Percentiles rank a stretch among this genome's conserved stretches.
These are phyloP conservation scores for Alectoria sarmentosa DNA, from an alignment of 495 filamentous ascomycete species.

Conservation along the genomic window DNA sequence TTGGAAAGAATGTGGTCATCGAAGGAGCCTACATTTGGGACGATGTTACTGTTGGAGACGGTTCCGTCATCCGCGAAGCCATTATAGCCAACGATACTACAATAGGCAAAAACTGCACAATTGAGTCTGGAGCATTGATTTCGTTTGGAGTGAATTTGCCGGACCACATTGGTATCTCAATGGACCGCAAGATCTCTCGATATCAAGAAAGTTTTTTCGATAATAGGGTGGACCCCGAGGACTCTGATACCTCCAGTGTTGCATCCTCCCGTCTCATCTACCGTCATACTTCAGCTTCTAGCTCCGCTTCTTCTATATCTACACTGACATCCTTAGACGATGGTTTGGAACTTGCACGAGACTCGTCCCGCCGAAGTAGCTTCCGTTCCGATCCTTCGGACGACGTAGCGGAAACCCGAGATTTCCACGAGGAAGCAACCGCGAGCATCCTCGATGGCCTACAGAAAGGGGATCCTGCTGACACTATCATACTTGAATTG, in stretches of 20 bases:
- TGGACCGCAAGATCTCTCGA: constrained; percentile 48
- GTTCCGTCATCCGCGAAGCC: constrained; percentile 58
- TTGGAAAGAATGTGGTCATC: constrained; percentile 76
- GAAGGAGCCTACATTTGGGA: constrained; percentile 90
- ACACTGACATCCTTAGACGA: constrained; percentile 51
- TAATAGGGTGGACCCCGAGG: constrained; percentile 44
- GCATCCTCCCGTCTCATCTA: constrained; percentile 57
- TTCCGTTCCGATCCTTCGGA: constrained; percentile 51
- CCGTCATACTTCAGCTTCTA: constrained; percentile 55
- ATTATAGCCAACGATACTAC: constrained; percentile 66
- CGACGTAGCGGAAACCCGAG: constrained; percentile 49
- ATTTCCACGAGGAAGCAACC: constrained; percentile 85
- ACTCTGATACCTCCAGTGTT: constrained; percentile 42
- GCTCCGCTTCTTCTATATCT: constrained; percentile 75
- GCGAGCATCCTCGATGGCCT: constrained; percentile 78
- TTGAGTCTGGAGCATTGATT: constrained; percentile 68
- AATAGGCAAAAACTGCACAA: constrained; percentile 60
- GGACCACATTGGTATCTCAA: constrained; percentile 47
- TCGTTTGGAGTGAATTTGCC: constrained; percentile 71
- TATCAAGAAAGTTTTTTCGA: constrained; percentile 45
- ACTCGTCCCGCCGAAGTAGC: constrained; percentile 42
- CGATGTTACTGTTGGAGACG: constrained; percentile 65
- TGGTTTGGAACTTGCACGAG: constrained; percentile 26
- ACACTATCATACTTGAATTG: constrained; percentile 83
- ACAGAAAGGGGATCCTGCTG: constrained; percentile 63